A percentile compares a stretch with the other conserved stretches of the same genome.
These are phyloP conservation scores for Pascua sp. DNA, from an alignment of 1,284 basidiomycete species.

Conservation along the genomic window DNA sequence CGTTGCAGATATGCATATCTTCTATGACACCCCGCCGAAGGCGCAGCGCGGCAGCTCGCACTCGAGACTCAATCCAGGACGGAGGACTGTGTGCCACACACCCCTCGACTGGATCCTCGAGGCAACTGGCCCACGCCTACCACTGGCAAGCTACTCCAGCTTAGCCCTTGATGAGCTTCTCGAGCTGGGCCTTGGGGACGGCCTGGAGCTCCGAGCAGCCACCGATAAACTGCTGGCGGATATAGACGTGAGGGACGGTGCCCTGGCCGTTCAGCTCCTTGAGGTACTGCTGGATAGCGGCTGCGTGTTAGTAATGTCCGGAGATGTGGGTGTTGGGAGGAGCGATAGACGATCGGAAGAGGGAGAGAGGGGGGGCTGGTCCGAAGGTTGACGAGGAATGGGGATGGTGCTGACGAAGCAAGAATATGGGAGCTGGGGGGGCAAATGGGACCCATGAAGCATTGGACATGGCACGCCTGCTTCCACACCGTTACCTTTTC, in stretches of 20 bases:
- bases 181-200: slow-evolving; percentile 35
- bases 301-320: slow-evolving; percentile 18
- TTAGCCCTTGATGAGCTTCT: slow-evolving; percentile 32
- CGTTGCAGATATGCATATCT: no score
- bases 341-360: background rate
- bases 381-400: background rate
- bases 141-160: background rate
- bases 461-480: no score
- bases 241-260: slow-evolving; percentile 49
- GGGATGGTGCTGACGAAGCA: no score
- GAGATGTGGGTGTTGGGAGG: background rate
- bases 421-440: no score
- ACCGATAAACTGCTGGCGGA: slow-evolving; percentile 48
- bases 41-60: no score
- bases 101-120: no score
- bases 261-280: slow-evolving; percentile 42
- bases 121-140: no score
- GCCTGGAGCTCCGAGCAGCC: slow-evolving; percentile 47
- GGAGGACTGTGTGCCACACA: no score
- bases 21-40: no score
- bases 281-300: slow-evolving; percentile 47
- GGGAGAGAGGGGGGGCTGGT: background rate
- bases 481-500: no score
- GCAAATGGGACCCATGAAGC: no score
- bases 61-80: no score